Evolutionary conservation across 208 protist species (phyloP).

Genomic region (Leishmania tarentolae): DNA sequence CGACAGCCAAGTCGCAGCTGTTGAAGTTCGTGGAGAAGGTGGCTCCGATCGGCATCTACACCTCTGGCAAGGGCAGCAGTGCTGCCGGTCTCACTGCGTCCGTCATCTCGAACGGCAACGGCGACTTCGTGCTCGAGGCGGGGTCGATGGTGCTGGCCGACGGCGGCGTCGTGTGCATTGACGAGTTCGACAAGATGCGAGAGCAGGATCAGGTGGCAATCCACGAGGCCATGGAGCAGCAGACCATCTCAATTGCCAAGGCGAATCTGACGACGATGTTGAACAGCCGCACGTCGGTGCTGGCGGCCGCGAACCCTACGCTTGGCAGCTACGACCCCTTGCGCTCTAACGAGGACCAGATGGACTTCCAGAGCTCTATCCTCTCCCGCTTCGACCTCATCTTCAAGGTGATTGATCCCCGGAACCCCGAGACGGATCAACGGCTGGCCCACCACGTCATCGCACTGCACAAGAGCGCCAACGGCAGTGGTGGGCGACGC

Average conservation of each 20-base stretch:
- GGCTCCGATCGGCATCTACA: constrained; percentile 98
- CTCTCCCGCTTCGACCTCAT: constrained; percentile 99
- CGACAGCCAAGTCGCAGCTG: constrained; percentile 99
- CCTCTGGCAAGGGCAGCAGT: constrained; percentile 99
- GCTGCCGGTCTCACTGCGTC: constrained; percentile 98
- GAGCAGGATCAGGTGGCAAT: constrained; percentile 98
- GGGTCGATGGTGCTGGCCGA: constrained; percentile 99
- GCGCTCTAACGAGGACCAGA: constrained; percentile 91
- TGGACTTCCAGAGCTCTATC: constrained; percentile 98
- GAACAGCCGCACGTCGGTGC: constrained; percentile 98
- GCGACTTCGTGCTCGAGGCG: constrained; percentile 99
- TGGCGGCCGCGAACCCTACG: constrained; percentile 99
- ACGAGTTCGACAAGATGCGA: constrained; percentile 99
- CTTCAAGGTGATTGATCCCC: constrained; percentile 99
- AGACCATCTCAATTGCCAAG: constrained; percentile 99
- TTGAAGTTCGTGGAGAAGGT: constrained; percentile 98
- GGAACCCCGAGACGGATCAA: constrained; percentile 93
- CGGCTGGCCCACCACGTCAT: constrained; percentile 97
- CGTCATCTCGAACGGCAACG: constrained; percentile 87
- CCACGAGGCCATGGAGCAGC: constrained; percentile 99
- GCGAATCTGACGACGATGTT: constrained; percentile 99
- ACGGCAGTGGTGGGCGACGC: constrained; percentile 20
- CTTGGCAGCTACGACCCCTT: constrained; percentile 94
- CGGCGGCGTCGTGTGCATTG: constrained; percentile 99
- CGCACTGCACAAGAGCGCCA: constrained; percentile 94